These are phyloP conservation scores for Lizonia empirigonia DNA, from an alignment of 2,329 filamentous ascomycete genomes.

Conservation along the genomic window DNA sequence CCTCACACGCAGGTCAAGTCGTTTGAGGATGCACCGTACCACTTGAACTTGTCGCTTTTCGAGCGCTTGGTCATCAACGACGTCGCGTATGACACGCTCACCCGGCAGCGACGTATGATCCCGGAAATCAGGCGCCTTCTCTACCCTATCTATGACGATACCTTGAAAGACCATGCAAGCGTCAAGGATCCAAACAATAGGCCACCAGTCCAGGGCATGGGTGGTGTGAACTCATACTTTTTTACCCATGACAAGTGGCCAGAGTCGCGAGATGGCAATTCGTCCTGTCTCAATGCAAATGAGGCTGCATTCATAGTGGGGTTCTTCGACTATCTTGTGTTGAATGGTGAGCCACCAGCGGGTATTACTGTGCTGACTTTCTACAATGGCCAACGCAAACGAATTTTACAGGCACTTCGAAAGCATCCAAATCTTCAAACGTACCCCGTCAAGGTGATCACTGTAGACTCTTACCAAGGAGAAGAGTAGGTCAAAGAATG, in stretches of 20 bases:
- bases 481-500: slow-evolving; percentile 13
- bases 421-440: slow-evolving; percentile 50
- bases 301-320: slow-evolving; percentile 79
- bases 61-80: slow-evolving; percentile 73
- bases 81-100: slow-evolving; percentile 68
- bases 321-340: slow-evolving; percentile 73
- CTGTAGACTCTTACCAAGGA: slow-evolving; percentile 88
- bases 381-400: slow-evolving; percentile 81
- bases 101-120: slow-evolving; percentile 74
- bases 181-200: slow-evolving; percentile 56
- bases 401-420: slow-evolving; percentile 60
- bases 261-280: slow-evolving; percentile 67
- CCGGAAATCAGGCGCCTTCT: slow-evolving; percentile 68
- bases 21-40: slow-evolving; percentile 65
- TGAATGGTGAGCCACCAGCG: slow-evolving; percentile 64
- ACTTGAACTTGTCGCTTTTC: slow-evolving; percentile 77
- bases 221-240: slow-evolving; percentile 63
- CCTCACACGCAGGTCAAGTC: slow-evolving; percentile 68
- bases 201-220: slow-evolving; percentile 66
- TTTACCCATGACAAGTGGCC: slow-evolving; percentile 66
- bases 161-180: slow-evolving; percentile 62
- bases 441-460: slow-evolving; percentile 65
- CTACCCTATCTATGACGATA: slow-evolving; percentile 63
- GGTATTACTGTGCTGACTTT: slow-evolving; percentile 84
- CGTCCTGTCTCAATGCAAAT: slow-evolving; percentile 69